Conservation (phyloP, 73 alveolate species). For the Urostyla sp. region DNA sequence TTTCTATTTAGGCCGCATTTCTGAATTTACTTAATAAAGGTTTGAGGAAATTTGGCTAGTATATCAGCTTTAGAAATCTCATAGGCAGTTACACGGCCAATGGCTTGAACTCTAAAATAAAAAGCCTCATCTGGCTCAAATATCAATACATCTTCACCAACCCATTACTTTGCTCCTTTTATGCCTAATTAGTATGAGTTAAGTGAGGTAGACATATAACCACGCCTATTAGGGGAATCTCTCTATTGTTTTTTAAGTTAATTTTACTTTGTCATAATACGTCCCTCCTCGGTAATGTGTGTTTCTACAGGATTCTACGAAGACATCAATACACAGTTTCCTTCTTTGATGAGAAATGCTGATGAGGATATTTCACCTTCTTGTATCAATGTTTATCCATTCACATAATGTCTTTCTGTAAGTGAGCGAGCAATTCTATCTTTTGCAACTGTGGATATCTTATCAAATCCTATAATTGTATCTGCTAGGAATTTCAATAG, state of each 20-base stretch:
- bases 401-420: not conserved
- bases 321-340: conserved; percentile 22
- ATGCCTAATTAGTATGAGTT: conserved; percentile 34
- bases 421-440: conserved; percentile 42
- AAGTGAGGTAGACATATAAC: conserved; percentile 39
- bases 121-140: conserved; percentile 5
- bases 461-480: conserved; percentile 37
- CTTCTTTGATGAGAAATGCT: conserved; percentile 49
- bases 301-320: conserved; percentile 18
- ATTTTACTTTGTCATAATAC: too few species aligned
- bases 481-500: conserved; percentile 6
- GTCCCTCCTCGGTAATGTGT: conserved; percentile 36
- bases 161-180: conserved; percentile 39
- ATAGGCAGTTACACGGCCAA: conserved; percentile 24
- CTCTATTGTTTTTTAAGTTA: not conserved
- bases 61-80: conserved; percentile 25
- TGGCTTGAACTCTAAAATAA: conserved; percentile 37
- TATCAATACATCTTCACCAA: conserved; percentile 45
- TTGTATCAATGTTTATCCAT: conserved; percentile 28
- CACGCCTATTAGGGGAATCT: not conserved
- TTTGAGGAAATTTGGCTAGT: conserved; percentile 11
- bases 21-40: conserved; percentile 25
- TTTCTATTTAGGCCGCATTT: conserved; percentile 10
- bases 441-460: conserved; percentile 5
- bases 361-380: conserved; percentile 17